These are phyloP conservation scores for Backusella parvicylindrica DNA, from an alignment of 192 early-diverging fungal genomes.

Conservation along the genomic window DNA sequence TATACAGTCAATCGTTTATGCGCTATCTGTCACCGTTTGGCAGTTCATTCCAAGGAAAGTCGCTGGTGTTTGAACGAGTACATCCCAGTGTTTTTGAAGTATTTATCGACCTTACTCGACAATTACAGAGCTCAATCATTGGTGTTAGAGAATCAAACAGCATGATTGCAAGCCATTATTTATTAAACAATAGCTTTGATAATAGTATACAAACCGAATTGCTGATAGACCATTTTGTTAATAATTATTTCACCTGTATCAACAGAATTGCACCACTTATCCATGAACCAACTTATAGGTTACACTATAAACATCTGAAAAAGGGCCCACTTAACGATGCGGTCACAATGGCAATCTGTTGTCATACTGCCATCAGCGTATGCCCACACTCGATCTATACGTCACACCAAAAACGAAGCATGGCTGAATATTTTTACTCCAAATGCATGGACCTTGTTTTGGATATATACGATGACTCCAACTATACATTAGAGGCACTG, in stretches of 20 bases:
- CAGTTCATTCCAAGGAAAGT: not conserved
- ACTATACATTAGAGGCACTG: not conserved
- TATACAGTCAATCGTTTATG: not conserved
- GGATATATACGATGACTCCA: conserved; percentile 8
- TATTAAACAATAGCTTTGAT: not conserved
- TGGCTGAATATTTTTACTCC: conserved; percentile 9
- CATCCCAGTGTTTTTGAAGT: not conserved
- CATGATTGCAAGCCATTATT: not conserved
- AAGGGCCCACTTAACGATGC: conserved; percentile 4
- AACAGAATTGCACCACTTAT: not conserved
- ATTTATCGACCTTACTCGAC: not conserved
- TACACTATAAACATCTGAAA: not conserved
- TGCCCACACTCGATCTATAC: not conserved
- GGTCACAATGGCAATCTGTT: conserved; percentile 12
- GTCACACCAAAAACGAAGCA: not conserved
- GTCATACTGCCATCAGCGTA: not conserved
- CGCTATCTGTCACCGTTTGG: conserved; percentile 12
- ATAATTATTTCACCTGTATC: not conserved
- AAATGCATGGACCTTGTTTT: not conserved
- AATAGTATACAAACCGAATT: not conserved
- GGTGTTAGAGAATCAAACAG: not conserved
- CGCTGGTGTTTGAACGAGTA: not conserved
- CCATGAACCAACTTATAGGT: conserved; percentile 9
- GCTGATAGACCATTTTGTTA: not conserved
- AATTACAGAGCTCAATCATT: not conserved